Conservation (phyloP, 768 basidiomycete species). For the Fistulinella prunicolor region DNA sequence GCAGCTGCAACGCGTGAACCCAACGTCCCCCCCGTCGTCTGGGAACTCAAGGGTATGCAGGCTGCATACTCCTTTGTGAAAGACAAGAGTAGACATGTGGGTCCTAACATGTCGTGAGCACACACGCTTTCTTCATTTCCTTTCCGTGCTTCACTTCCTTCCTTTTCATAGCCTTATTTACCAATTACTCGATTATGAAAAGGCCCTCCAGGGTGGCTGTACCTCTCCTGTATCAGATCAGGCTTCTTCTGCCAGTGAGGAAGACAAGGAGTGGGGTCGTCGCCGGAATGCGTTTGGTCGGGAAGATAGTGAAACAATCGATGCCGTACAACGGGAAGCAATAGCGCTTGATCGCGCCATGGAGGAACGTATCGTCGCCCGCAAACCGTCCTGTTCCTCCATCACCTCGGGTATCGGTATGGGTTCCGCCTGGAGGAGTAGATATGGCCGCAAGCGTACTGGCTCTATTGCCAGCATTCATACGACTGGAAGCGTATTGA, state of each 20-base stretch:
- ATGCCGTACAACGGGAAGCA: constrained; percentile 71
- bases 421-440: constrained; percentile 62
- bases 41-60: constrained; percentile 84
- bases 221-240: constrained; percentile 48
- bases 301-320: constrained; percentile 46
- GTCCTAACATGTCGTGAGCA: constrained; percentile 93
- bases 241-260: constrained; percentile 56
- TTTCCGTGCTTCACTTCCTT: constrained; percentile 23
- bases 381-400: constrained; percentile 69
- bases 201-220: constrained; percentile 53
- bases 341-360: constrained; percentile 81
- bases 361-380: constrained; percentile 77
- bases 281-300: constrained; percentile 51
- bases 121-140: constrained; percentile 21
- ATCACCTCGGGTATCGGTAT: constrained; percentile 62
- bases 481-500: constrained; percentile 66
- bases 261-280: constrained; percentile 81
- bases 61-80: constrained; percentile 88
- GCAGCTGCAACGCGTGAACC: constrained; percentile 72
- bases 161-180: constrained; percentile 71
- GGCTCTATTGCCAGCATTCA: constrained; percentile 71
- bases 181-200: constrained; percentile 90
- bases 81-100: constrained; percentile 81
- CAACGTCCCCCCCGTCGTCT: constrained; percentile 68
- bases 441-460: constrained; percentile 68